Conservation (phyloP, 768 basidiomycete genomes). For the Kwoniella sp. region DNA sequence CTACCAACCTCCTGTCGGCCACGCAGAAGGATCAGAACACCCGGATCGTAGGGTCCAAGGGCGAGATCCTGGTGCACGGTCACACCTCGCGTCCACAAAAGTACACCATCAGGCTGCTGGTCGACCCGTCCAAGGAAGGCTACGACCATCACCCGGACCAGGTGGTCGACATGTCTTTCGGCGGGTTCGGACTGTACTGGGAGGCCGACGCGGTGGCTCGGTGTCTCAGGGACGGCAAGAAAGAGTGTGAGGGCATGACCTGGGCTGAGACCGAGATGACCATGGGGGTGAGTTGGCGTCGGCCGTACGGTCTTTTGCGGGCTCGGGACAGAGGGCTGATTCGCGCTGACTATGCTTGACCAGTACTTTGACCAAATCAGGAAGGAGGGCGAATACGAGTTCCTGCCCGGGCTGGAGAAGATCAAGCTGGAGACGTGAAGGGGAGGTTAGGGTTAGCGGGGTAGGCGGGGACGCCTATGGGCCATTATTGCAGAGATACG, state of each 20-base stretch:
- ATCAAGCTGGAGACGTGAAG: conserved; percentile 18
- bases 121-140: conserved; percentile 2
- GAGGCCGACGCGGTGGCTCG: conserved; percentile 40
- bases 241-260: conserved; percentile 25
- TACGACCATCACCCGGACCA: conserved; percentile 16
- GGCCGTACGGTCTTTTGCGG: background rate
- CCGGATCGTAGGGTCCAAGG: conserved; percentile 34
- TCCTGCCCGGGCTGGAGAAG: conserved; percentile 29
- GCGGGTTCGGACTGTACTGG: conserved; percentile 31
- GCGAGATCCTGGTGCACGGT: conserved; percentile 31
- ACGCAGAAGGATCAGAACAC: conserved; percentile 12
- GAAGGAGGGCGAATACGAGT: conserved; percentile 37
- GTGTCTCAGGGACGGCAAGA: conserved; percentile 25
- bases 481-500: too few species aligned
- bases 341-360: background rate
- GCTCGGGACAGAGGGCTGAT: too few species aligned
- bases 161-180: conserved; percentile 22
- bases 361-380: conserved; percentile 39
- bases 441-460: too few species aligned
- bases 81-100: conserved; percentile 23
- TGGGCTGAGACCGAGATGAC: conserved; percentile 31
- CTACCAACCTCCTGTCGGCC: conserved; percentile 22
- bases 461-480: too few species aligned
- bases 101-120: conserved; percentile 15
- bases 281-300: conserved; percentile 29